Evolutionary conservation across 2,329 filamentous ascomycete genomes (phyloP), one percentile per base, ranked within the genome.

Genomic region (Helminthosporium solani): DNA sequence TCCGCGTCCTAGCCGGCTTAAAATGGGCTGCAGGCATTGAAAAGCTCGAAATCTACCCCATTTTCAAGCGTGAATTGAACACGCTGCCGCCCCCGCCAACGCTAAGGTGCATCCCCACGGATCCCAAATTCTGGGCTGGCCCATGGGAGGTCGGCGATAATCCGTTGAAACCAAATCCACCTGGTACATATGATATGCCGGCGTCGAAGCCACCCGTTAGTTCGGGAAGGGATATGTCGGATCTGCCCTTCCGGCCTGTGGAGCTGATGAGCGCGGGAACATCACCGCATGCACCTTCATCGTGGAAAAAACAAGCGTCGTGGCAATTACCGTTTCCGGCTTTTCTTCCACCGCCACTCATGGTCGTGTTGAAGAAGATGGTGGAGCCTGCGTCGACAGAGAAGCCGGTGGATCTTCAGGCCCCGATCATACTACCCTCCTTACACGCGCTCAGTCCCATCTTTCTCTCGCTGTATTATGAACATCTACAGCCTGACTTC

Each of bases 391-490:
- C 33, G n/a, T 19, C 19, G 19, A 9, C n/a, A n/a, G 42, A 7
- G 18, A 33, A 18, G 44, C 45, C 7, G 53, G 51, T 5, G 1
- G 61, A 67, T 35, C 19, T 59, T 21, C 47, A 67, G 23, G 42
- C 50, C 11, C 46, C 55, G 7, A 50, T 52, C 2, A 38, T 67
- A 1, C 39, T 60, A n/a, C 60, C 64, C 1, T 54, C 54, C 7
- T 55, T 67, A n/a, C 59, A 67, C 23, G 61, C 58, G 0, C 44
- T 68, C 2, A 61, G 58, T 3, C 64, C 65, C 2, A 64, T 68
- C 5, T 68, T 68, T 31, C 49, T 66, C 16, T 64, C 61, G 7
- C 34, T 68, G 15, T 68, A 67, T 40, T 59, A 67, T 41, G 60
- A 61, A 35, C 61, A 58, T 31, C 51, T 67, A 1, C 54, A 57